A percentile compares a stretch with the other conserved stretches of the same genome.
Evolutionary conservation across 2,329 filamentous ascomycete species (phyloP).

Genomic region (Fusarium longipes): DNA sequence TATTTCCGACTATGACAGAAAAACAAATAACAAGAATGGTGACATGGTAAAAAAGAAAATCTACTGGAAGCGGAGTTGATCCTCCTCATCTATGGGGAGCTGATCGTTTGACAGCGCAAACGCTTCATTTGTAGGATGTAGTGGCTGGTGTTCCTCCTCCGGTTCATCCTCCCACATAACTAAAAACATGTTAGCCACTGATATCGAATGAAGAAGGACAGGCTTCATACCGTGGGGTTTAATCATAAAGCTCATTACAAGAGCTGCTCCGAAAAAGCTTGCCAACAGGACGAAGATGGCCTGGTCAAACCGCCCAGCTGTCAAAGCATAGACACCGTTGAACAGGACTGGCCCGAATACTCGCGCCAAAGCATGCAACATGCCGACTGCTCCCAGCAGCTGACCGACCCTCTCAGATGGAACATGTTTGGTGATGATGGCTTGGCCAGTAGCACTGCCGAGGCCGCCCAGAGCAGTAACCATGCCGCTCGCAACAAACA

Average conservation of each 20-base stretch:
- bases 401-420: slow-evolving; percentile 84
- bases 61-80: slow-evolving; percentile 46
- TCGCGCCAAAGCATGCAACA: slow-evolving; percentile 84
- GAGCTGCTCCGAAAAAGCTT: slow-evolving; percentile 72
- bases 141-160: slow-evolving; percentile 43
- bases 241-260: slow-evolving; percentile 76
- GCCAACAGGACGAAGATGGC: slow-evolving; percentile 83
- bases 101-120: slow-evolving; percentile 22
- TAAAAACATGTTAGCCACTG: slow-evolving; percentile 38
- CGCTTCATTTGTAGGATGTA: slow-evolving; percentile 26
- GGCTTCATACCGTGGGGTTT: slow-evolving; percentile 76
- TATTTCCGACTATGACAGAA: background rate
- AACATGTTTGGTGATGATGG: slow-evolving; percentile 89
- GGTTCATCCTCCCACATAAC: slow-evolving; percentile 50
- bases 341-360: slow-evolving; percentile 85
- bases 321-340: slow-evolving; percentile 85
- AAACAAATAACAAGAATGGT: background rate
- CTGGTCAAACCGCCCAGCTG: slow-evolving; percentile 81
- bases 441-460: slow-evolving; percentile 85
- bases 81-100: slow-evolving; percentile 45
- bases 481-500: slow-evolving; percentile 79
- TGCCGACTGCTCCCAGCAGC: slow-evolving; percentile 86
- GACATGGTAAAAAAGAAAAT: background rate
- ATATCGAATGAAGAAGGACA: background rate
- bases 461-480: slow-evolving; percentile 84